Evolutionary conservation across 768 basidiomycete species (phyloP).

Genomic region (Pleurotus eryngii): DNA sequence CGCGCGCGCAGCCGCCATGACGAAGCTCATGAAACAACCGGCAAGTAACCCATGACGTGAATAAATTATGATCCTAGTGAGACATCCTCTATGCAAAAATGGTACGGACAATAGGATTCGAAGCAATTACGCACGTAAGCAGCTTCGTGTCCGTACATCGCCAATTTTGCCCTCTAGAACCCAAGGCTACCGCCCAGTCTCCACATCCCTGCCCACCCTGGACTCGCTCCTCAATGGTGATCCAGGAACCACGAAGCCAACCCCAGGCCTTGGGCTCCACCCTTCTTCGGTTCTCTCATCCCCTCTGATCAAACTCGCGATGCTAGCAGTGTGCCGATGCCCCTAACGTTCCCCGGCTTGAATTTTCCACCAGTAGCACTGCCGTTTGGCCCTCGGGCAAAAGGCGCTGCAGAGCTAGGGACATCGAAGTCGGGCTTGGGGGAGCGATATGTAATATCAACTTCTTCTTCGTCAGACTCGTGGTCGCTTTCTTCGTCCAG

Average conservation of each 20-base stretch:
- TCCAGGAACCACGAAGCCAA: constrained; percentile 50
- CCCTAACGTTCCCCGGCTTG: constrained; percentile 21
- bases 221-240: constrained; percentile 23
- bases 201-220: neutral
- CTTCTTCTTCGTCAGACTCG: constrained; percentile 62
- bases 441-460: constrained; percentile 69
- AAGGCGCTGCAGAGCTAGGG: constrained; percentile 32
- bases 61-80: too few relatives aligned
- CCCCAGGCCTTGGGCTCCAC: constrained; percentile 69
- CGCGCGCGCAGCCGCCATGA: too few relatives aligned
- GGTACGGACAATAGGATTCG: too few relatives aligned
- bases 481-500: constrained; percentile 44
- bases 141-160: too few relatives aligned
- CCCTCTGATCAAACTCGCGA: constrained; percentile 75
- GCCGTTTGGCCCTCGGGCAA: constrained; percentile 13
- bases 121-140: too few relatives aligned
- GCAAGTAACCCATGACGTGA: too few relatives aligned
- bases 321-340: constrained; percentile 81
- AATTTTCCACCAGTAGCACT: constrained; percentile 8
- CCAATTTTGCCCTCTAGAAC: too few relatives aligned
- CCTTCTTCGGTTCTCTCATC: constrained; percentile 78
- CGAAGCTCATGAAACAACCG: too few relatives aligned
- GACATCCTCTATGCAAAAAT: too few relatives aligned
- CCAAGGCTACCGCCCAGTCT: neutral
- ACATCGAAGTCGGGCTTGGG: constrained; percentile 41